Base-by-base conservation (phyloP, 1,284 basidiomycete genomes). In the Ceratobasidium sp. region DNA sequence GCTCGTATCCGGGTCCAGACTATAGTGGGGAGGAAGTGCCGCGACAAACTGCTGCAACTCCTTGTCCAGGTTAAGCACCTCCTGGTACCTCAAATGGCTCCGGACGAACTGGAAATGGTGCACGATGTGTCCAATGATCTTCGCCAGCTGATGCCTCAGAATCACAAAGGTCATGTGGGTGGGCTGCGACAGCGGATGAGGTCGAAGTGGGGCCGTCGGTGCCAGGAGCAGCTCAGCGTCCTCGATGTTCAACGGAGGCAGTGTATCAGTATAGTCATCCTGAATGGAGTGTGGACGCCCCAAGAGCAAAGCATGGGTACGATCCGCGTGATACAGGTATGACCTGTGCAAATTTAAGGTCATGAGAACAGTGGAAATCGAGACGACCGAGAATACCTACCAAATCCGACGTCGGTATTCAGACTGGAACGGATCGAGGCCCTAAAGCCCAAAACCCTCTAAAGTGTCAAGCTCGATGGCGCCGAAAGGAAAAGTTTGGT, bases 51-150 rank as follows among this genome's bases (percentile, higher is more conserved):
- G 89, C 76, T 95, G 86, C 19, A 98, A 85, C 79, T 98, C 95
- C 54, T 95, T 93, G 81, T 98, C 96, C 65, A 98, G 87, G 0
- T 88, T 85, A 56, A 94, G 84, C 51, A 97, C 95, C 81, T 98
- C 95, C 15, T 91, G 89, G 82, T 98, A 98, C 81, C 95, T 93
- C 68, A 92, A 92, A 68, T 89, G 89, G 69, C 91, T 90, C 75
- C 92, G 89, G 25, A 97, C 91, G 84, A 95, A 94, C 83, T 98
- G 97, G 84, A 97, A 98, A 83, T 97, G 95, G 81, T 97, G 96
- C 62, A 96, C 95, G 81, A 98, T 96, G 57, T 91, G 90, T 34
- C 96, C 97, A 78, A 97, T 97, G 77, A 97, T 93, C 62, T 87
- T 87, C 22, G 95, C 92, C 22, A 98, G 88, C 62, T 90, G 88